Conservation (phyloP, 345 rosid genomes). For the Linum lewisii region DNA sequence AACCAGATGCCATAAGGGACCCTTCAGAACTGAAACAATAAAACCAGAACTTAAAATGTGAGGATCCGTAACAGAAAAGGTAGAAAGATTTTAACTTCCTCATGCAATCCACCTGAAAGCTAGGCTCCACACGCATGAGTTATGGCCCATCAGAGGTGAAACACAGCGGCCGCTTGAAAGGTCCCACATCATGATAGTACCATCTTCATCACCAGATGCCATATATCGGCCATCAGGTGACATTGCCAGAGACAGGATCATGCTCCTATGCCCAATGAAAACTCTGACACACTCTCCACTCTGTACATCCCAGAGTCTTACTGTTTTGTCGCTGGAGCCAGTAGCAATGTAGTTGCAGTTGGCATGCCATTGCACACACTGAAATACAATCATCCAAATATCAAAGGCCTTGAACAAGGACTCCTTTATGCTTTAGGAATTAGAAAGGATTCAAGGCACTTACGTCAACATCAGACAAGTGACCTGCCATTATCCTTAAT, state of each 20-base stretch:
- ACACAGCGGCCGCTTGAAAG: slow-evolving; percentile 87
- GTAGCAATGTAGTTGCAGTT: slow-evolving; percentile 95
- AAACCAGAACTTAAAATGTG: background rate
- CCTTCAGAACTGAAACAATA: slow-evolving; percentile 68
- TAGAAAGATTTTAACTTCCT: background rate
- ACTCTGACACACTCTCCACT: slow-evolving; percentile 87
- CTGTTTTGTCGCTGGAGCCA: slow-evolving; percentile 90
- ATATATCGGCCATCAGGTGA: slow-evolving; percentile 93
- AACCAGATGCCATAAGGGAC: slow-evolving; percentile 89
- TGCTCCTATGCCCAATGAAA: slow-evolving; percentile 74
- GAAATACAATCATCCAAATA: slow-evolving; percentile 8
- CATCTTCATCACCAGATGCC: slow-evolving; percentile 99
- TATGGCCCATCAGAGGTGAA: slow-evolving; percentile 88
- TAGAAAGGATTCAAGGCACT: slow-evolving; percentile 18
- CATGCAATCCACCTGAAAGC: slow-evolving; percentile 76
- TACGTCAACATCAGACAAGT: slow-evolving; percentile 95
- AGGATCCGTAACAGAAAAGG: too few relatives aligned
- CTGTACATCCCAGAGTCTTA: slow-evolving; percentile 85
- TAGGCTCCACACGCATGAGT: slow-evolving; percentile 84
- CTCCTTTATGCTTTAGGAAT: background rate
- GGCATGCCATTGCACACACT: slow-evolving; percentile 98
- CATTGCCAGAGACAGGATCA: slow-evolving; percentile 81
- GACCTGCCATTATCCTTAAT: slow-evolving; percentile 93
- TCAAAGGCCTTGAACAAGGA: background rate
- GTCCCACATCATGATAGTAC: slow-evolving; percentile 97